These are phyloP conservation scores for Blastobotrys elegans DNA, from an alignment of 1,139 yeast genomes.

Conservation along the genomic window DNA sequence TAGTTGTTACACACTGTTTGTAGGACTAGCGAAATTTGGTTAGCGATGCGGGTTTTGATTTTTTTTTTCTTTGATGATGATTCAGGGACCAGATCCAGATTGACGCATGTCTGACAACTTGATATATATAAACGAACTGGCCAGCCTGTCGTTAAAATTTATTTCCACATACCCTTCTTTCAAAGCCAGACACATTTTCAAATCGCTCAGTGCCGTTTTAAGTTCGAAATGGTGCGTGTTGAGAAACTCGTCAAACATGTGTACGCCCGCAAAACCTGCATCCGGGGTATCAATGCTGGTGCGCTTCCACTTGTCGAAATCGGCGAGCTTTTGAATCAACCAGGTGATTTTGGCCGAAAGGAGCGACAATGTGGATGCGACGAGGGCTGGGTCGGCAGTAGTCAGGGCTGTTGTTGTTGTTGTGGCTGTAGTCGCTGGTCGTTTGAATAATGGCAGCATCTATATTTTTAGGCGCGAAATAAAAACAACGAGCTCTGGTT, in stretches of 20 bases:
- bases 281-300: not conserved
- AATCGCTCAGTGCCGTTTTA: constrained; percentile 1
- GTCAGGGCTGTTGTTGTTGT: too few relatives aligned
- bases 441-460: constrained; percentile 3
- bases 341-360: constrained; percentile 1
- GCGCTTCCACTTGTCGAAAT: not conserved
- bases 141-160: not conserved
- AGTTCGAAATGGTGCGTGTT: constrained; percentile 1
- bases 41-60: not conserved
- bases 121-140: too few relatives aligned
- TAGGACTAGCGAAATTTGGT: too few relatives aligned
- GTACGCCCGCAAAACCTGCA: not conserved
- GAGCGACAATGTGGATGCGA: not conserved
- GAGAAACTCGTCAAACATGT: not conserved
- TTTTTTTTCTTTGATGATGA: not conserved
- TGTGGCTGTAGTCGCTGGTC: not conserved
- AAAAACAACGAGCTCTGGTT: too few relatives aligned
- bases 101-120: not conserved
- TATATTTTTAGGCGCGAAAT: too few relatives aligned
- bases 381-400: too few relatives aligned
- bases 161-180: constrained; percentile 1
- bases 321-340: constrained; percentile 1
- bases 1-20: not conserved
- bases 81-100: not conserved
- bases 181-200: constrained; percentile 2